Evolutionary conservation across 2,329 filamentous ascomycete genomes (phyloP), one percentile per base, ranked within the genome.

Genomic region (Fusarium nematophilum): DNA sequence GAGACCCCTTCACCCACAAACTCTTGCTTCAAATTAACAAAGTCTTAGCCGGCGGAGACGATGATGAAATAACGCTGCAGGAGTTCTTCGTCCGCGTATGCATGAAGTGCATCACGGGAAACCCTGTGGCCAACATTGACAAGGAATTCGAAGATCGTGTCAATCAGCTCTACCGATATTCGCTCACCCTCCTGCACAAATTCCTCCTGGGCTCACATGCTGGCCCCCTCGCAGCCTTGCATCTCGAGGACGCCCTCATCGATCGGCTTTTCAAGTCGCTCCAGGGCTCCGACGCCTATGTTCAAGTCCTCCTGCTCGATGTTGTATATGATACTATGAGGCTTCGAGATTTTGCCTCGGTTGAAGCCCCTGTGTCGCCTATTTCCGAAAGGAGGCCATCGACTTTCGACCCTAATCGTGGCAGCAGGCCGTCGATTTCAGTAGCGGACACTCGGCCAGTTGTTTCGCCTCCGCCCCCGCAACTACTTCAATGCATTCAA

Each of bases 401-500:
- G 14, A 79, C 71, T 44, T 63, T 73, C 9, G 81, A 85, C 34
- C 73, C 77, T 9, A 68, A 74, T 15, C 76, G 77, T 11, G 74
- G 71, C 44, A 72, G 76, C 31, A 73, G 78, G 10, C 67, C 70
- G 10, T 80, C 82, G 1, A 66, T 79, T 15, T 65, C 74, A 9
- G 53, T 66, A 7, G 63, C 66, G 14, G 75, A 78, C 7, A 47
- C 57, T 13, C 65, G 61, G 15, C 60, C 65, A 3, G 43, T 52
- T 8, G 48, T 56, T 5, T 60, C 63, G 13, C 43, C 88, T 4
- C 90, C 91, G 15, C 87, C 90, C 3, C 78, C 86, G 13, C 80
- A 88, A 29, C 76, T 99, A n/a, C 83, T 95, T n/a, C 89, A 91
- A 59, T 96, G 92, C 70, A 81, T 99, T 10, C 88, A 92, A 57